Percentiles rank a stretch among this genome's conserved stretches.
Conservation (phyloP, 1,284 basidiomycete genomes). For the Leccinum laetum region DNA sequence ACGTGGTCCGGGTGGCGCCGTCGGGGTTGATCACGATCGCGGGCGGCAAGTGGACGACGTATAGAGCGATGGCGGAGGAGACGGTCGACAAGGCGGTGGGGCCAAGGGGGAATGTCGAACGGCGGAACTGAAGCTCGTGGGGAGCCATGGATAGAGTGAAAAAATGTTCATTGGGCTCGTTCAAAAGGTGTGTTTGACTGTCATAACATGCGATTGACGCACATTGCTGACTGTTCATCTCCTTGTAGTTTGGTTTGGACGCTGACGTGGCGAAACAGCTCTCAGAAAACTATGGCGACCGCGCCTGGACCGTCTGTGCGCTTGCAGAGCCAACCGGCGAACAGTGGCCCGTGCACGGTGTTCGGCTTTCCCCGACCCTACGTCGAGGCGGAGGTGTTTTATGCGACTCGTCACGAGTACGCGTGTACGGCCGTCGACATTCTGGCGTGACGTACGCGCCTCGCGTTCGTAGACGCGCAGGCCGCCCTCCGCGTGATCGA, state of each 20-base stretch:
- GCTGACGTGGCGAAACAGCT: slow-evolving; percentile 94
- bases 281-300: slow-evolving; percentile 93
- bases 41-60: slow-evolving; percentile 99
- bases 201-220: not conserved
- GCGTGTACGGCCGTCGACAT: slow-evolving; percentile 91
- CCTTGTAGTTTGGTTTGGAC: slow-evolving; percentile 76
- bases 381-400: slow-evolving; percentile 94
- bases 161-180: slow-evolving; percentile 98
- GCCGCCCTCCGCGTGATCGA: slow-evolving; percentile 87
- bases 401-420: slow-evolving; percentile 91
- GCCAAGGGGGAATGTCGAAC: slow-evolving; percentile 76
- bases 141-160: slow-evolving; percentile 93
- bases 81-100: slow-evolving; percentile 87
- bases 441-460: slow-evolving; percentile 86
- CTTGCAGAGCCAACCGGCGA: slow-evolving; percentile 79
- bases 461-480: slow-evolving; percentile 93
- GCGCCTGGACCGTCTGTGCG: slow-evolving; percentile 92
- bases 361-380: slow-evolving; percentile 72
- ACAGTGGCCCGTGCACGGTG: slow-evolving; percentile 86
- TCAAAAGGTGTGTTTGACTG: slow-evolving; percentile 62
- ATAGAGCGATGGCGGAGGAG: slow-evolving; percentile 96
- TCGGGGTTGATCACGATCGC: slow-evolving; percentile 93
- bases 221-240: slow-evolving; percentile 3
- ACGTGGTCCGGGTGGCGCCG: slow-evolving; percentile 87
- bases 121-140: slow-evolving; percentile 80